Evolutionary conservation across 305 asterid species (phyloP).

Genomic region (Rubia balearica): DNA sequence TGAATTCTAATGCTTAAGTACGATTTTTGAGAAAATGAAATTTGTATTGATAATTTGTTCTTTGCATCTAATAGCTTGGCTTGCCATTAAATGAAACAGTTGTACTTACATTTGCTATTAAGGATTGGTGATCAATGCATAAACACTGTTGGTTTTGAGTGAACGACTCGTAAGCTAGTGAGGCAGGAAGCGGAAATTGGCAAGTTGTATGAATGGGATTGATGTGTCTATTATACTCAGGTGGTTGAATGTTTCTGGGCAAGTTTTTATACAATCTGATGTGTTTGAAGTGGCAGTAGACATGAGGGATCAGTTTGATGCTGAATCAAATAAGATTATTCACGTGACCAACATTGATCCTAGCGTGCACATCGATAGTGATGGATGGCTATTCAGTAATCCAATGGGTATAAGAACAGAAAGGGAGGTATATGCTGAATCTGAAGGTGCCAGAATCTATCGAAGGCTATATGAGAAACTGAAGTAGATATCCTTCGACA

Average conservation of each 20-base stretch:
- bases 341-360: conserved; percentile 40
- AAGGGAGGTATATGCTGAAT: conserved; percentile 89
- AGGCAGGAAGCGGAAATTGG: background rate
- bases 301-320: conserved; percentile 72
- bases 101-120: background rate
- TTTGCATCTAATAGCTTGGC: background rate
- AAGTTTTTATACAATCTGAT: conserved; percentile 86
- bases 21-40: background rate
- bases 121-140: background rate
- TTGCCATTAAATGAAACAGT: background rate
- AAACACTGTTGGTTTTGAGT: background rate
- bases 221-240: background rate
- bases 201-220: background rate
- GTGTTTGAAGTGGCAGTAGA: conserved; percentile 70
- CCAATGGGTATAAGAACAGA: conserved; percentile 90
- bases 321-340: conserved; percentile 44
- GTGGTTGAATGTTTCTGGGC: conserved; percentile 19
- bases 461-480: conserved; percentile 68
- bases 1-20: background rate
- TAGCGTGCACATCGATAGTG: conserved; percentile 39
- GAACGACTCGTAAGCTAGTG: conserved; percentile 8
- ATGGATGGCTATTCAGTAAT: conserved; percentile 75
- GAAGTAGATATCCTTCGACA: conserved; percentile 8
- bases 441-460: conserved; percentile 70
- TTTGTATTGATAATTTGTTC: background rate